Evolutionary conservation across 495 filamentous ascomycete genomes (phyloP).

Genomic region (Aspergillus sclerotiicarbonarius): DNA sequence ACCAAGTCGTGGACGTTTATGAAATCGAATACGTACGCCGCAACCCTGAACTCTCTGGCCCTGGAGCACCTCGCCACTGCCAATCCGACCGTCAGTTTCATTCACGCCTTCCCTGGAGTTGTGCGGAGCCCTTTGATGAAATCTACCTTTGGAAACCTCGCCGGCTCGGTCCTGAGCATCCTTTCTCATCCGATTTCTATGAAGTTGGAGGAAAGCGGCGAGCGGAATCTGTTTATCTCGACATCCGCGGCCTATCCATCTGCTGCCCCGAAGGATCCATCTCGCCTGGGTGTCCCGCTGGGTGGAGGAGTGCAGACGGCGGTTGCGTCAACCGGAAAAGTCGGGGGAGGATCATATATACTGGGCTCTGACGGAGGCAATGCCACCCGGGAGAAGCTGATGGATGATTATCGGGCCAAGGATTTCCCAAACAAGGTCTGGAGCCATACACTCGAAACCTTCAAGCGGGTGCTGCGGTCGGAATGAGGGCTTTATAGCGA

Average conservation of each 20-base stretch:
- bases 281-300: constrained; percentile 32
- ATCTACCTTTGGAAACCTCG: constrained; percentile 12
- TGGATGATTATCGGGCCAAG: constrained; percentile 37
- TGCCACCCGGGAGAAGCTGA: constrained; percentile 33
- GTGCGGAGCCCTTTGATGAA: constrained; percentile 43
- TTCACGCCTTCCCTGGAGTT: constrained; percentile 55
- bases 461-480: constrained; percentile 21
- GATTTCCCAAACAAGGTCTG: constrained; percentile 46
- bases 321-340: constrained; percentile 42
- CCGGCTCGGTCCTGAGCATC: constrained; percentile 10
- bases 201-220: constrained; percentile 45
- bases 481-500: background rate
- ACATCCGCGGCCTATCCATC: constrained; percentile 52
- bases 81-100: constrained; percentile 55
- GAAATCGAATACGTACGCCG: constrained; percentile 36
- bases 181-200: constrained; percentile 31
- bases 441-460: constrained; percentile 50
- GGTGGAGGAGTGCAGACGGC: constrained; percentile 28
- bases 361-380: constrained; percentile 44
- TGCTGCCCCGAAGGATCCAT: constrained; percentile 16
- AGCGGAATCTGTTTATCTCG: constrained; percentile 53
- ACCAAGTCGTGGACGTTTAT: constrained; percentile 25
- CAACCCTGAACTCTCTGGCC: constrained; percentile 49
- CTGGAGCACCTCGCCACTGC: constrained; percentile 46
- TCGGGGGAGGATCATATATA: constrained; percentile 53